Evolutionary conservation across 2,329 filamentous ascomycete species (phyloP), one percentile per base, ranked within the genome.

Genomic region (Diplodia corticola): DNA sequence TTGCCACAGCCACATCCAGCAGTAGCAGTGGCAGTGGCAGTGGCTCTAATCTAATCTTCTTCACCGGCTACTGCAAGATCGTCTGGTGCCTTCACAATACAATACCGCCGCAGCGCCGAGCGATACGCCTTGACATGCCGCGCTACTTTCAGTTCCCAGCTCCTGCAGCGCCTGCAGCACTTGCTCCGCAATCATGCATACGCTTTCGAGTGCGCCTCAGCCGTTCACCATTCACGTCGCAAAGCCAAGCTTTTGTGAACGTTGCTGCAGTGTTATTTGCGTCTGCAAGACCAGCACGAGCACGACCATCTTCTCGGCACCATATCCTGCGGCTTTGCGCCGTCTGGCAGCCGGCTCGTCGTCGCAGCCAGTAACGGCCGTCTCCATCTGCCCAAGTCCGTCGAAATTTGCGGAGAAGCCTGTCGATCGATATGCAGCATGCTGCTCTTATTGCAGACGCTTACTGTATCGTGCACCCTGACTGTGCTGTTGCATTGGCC

Each of bases 401-500:
- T 61, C 13, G 26, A n/a, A n/a, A 35, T 24, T 49, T 61, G 44
- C 57, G 57, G 44, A 61, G 57, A 49, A 61, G 57, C 57, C 57
- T 30, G 37, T 33, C 37, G 37, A 24, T 30, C 37, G 15, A 37
- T 5, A 17, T 59, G 35, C 37, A 44, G 22, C 15, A 22, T 30
- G 33, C 53, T 37, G 53, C 53, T 22, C 15, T 37, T n/a, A 37
- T 24, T 55, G 35, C 37, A 33, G 37, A 49, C 24, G 57, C 57
- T 61, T 50, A 61, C 57, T 60, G 55, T 40, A 22, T 26, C 55
- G 35, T 60, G 55, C 55, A 60, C 48, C 26, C 46, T 60, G 55
- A 26, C 55, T 61, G 57, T 61, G 30, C n/a, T 49, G 44, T 46
- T 46, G 57, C 37, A n/a, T 13, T 37, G 24, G 24, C 55, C 46